These are phyloP conservation scores for Pseudodiploospora longispora DNA, from an alignment of 2,329 filamentous ascomycete species.

Conservation along the genomic window DNA sequence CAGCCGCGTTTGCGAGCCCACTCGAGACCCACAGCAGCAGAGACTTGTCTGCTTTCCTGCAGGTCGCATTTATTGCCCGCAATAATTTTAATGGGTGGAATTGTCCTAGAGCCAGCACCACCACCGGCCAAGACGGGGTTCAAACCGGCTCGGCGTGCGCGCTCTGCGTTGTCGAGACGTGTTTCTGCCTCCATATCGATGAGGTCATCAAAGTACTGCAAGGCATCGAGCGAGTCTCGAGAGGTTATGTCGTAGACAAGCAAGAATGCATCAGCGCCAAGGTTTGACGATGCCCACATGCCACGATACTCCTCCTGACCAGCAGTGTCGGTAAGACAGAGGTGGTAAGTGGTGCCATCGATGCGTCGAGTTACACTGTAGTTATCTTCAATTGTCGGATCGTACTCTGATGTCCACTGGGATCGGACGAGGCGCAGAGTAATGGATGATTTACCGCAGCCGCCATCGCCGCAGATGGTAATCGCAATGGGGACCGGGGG, in stretches of 20 bases:
- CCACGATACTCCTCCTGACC: conserved; percentile 87
- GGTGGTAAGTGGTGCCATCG: conserved; percentile 73
- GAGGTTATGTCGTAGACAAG: conserved; percentile 84
- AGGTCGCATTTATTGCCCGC: conserved; percentile 84
- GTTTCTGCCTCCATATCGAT: conserved; percentile 77
- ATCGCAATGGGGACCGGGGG: conserved; percentile 56
- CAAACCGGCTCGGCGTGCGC: conserved; percentile 38
- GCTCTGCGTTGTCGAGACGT: conserved; percentile 52
- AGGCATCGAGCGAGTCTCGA: conserved; percentile 56
- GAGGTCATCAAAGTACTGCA: conserved; percentile 73
- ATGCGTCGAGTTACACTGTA: conserved; percentile 75
- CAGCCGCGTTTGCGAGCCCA: conserved; percentile 67
- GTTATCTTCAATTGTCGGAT: conserved; percentile 75
- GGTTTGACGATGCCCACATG: conserved; percentile 74
- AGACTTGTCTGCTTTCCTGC: conserved; percentile 58
- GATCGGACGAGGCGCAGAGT: conserved; percentile 74
- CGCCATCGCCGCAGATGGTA: conserved; percentile 80
- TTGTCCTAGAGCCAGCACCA: conserved; percentile 37
- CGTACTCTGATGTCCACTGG: conserved; percentile 78
- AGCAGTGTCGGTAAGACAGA: conserved; percentile 73
- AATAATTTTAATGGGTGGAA: conserved; percentile 71
- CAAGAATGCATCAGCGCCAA: conserved; percentile 73
- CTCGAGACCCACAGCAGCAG: conserved; percentile 63
- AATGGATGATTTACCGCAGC: conserved; percentile 78
- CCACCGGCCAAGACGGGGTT: conserved; percentile 19